These are phyloP conservation scores for Pleurotus sapidus DNA, from an alignment of 768 basidiomycete species.

Conservation along the genomic window DNA sequence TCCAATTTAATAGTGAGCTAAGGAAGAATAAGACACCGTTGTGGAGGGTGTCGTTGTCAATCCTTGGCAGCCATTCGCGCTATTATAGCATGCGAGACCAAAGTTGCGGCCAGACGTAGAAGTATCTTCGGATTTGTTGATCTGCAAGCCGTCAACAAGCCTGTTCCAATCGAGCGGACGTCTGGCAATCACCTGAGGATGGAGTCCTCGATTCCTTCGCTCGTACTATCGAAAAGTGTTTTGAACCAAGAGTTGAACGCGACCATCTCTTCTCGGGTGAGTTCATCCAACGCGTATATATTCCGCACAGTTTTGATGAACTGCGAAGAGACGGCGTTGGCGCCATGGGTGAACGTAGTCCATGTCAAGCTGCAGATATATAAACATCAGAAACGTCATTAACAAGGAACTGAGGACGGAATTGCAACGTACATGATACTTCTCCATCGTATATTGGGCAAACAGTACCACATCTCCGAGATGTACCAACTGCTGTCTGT, in stretches of 20 bases:
- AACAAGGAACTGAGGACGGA: neutral
- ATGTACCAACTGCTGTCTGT: conserved; percentile 75
- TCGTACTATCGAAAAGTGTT: conserved; percentile 71
- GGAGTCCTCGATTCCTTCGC: conserved; percentile 82
- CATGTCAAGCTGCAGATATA: conserved; percentile 42
- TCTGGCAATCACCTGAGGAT: conserved; percentile 50
- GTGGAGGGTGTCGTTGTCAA: conserved; percentile 65
- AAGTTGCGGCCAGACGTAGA: conserved; percentile 61
- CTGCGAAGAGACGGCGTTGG: conserved; percentile 43
- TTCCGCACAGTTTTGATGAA: conserved; percentile 48
- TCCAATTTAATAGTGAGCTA: conserved; percentile 74
- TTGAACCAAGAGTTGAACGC: conserved; percentile 67
- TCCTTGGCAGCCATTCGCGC: conserved; percentile 43
- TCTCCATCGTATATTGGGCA: conserved; percentile 59
- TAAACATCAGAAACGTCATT: neutral
- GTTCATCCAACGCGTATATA: conserved; percentile 35
- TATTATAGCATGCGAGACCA: conserved; percentile 63
- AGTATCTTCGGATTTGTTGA: conserved; percentile 69
- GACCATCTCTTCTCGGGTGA: conserved; percentile 38
- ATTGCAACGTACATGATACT: conserved; percentile 51
- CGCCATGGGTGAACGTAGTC: conserved; percentile 44
- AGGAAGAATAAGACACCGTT: conserved; percentile 81
- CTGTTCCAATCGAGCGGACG: neutral
- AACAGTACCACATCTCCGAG: conserved; percentile 80
- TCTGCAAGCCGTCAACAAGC: conserved; percentile 29